These are phyloP conservation scores for Biscogniauxia mediterranea DNA, from an alignment of 2,329 filamentous ascomycete genomes.

Conservation along the genomic window DNA sequence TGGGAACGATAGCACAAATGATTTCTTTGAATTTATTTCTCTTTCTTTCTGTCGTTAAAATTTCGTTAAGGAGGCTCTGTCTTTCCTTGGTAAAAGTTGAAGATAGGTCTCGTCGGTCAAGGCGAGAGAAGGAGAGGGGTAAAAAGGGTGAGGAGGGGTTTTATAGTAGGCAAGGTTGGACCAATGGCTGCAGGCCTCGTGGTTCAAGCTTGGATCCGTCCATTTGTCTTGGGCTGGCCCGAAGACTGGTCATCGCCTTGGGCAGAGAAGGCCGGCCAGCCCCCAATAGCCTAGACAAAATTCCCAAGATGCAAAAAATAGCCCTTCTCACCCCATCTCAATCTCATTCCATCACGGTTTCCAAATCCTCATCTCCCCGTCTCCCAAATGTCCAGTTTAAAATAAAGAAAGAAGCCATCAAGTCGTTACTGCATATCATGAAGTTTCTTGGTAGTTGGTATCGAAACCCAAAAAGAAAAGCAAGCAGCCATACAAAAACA, in stretches of 20 bases:
- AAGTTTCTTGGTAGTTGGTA: conserved; percentile 21
- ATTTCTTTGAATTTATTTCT: not conserved
- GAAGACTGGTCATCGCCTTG: not conserved
- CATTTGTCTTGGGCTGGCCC: no score
- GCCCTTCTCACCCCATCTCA: conserved; percentile 1
- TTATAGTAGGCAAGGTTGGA: not conserved
- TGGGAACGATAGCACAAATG: not conserved
- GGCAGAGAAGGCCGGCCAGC: not conserved
- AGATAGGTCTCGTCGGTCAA: not conserved
- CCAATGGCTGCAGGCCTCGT: not conserved
- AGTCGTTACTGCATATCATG: conserved; percentile 31
- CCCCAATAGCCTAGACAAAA: not conserved
- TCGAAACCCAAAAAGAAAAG: conserved; percentile 11
- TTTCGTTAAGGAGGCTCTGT: not conserved
- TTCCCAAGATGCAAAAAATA: not conserved
- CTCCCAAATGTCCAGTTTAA: not conserved
- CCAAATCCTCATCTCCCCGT: conserved; percentile 1
- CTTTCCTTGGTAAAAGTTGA: not conserved
- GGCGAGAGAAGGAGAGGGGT: not conserved
- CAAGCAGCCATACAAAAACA: conserved; percentile 9
- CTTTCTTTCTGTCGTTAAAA: no score
- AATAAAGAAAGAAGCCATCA: conserved; percentile 19
- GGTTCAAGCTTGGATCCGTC: not conserved
- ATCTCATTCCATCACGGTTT: not conserved
- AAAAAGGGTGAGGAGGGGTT: not conserved